A percentile compares a stretch with the other conserved stretches of the same genome.
Conservation (phyloP, 495 filamentous ascomycete genomes). For the Podospora conica region DNA sequence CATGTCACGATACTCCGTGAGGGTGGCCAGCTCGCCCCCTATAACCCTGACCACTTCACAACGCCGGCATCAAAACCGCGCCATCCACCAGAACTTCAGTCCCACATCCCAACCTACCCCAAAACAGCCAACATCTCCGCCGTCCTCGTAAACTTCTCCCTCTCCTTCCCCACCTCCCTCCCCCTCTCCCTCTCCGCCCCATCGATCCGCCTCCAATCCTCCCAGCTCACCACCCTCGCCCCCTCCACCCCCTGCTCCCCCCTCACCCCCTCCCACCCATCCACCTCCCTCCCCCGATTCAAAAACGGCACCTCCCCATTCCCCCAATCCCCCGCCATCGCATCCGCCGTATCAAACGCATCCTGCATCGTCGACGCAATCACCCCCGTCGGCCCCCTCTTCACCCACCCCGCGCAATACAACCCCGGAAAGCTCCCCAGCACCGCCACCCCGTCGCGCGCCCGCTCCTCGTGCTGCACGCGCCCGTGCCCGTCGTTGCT, state of each 20-base stretch:
- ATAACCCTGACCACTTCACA: not conserved
- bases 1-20: not conserved
- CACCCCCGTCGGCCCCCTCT: conserved; percentile 88
- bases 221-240: conserved; percentile 61
- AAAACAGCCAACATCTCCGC: conserved; percentile 73
- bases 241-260: conserved; percentile 24
- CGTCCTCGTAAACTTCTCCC: conserved; percentile 76
- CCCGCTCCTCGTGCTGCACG: conserved; percentile 38
- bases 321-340: conserved; percentile 66
- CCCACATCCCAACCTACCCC: conserved; percentile 24
- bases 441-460: conserved; percentile 19
- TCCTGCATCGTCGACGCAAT: conserved; percentile 96
- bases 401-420: conserved; percentile 96
- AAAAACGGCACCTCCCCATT: conserved; percentile 40
- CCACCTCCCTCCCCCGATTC: conserved; percentile 30
- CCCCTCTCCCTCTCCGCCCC: conserved; percentile 65
- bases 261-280: conserved; percentile 73
- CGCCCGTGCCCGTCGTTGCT: conserved; percentile 80
- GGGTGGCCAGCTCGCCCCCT: not conserved
- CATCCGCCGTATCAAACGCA: conserved; percentile 83
- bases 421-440: conserved; percentile 59
- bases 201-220: conserved; percentile 84
- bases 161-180: conserved; percentile 59
- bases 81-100: not conserved
- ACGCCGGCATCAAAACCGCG: not conserved